Evolutionary conservation across 148 eudicot genomes (phyloP), one percentile per base, ranked within the genome.

Genomic region (Cornus controversa): DNA sequence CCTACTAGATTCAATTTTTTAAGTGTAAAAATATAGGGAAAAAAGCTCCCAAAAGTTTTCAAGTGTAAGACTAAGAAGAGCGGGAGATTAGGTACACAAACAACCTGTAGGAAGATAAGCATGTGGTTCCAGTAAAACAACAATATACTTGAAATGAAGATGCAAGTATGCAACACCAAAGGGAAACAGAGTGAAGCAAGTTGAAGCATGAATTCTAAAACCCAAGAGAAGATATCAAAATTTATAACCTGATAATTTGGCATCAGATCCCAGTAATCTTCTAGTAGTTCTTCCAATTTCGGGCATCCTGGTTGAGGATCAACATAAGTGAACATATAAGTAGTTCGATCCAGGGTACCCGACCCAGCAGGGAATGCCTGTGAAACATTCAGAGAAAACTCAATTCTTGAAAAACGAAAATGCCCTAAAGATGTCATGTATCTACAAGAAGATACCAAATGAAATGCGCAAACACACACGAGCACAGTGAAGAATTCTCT

Each of bases 311-410:
- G 93, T 71, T 91, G 92, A 50, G 99, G 99, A 79, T 91, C 90
- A 77, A 96, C 90, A 75, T 96, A 96, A 8, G 98, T 92, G 81
- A 96, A 96, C 99, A 93, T 93, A 82, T 96, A 96, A 54, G 92
- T 90, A 24, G 99, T 96, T 83, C 99, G 89, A 77, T 93, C 98
- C 81, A 80, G 80, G 70, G 92, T 90, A 70, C 98, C 95, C 42
- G 99, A 96, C 64, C 99, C 99, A 87, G 99, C 95, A 76, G 99
- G 99, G 80, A 96, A 96, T 75, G 98, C 99, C 99, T 96, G 88
- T 42, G 62, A 67, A 87, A 70, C 18, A 45, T 69, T 54, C 69
- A 72, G 27, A 82, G 37, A 40, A 36, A 63, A 75, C 29, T 57
- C 64, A 54, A 40, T 77, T 22, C 27, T 50, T 54, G 18, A 34